phyloP scores from a whole-genome alignment of 345 rosid genomes.

The Cardamine occulta region DNA sequence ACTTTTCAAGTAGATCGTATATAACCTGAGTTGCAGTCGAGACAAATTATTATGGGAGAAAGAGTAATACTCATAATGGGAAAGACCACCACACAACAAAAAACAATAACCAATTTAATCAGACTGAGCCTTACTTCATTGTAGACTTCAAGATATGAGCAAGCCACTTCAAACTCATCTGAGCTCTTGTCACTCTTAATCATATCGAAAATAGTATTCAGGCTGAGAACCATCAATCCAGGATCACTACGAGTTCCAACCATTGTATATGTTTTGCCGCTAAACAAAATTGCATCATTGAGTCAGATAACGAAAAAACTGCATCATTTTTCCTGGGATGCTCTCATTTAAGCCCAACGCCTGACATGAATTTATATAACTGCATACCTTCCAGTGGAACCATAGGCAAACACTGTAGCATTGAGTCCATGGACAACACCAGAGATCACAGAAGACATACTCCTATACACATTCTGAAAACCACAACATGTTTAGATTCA shows the following conservation, averaged over 20 bases:
- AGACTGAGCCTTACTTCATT: conserved; percentile 66
- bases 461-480: conserved; percentile 69
- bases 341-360: not conserved
- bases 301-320: conserved; percentile 18
- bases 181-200: conserved; percentile 68
- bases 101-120: not conserved
- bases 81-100: conserved; percentile 1
- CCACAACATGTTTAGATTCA: conserved; percentile 31
- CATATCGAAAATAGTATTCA: conserved; percentile 80
- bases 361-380: conserved; percentile 9
- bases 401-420: conserved; percentile 93
- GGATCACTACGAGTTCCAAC: conserved; percentile 89
- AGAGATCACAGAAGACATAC: conserved; percentile 71
- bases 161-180: conserved; percentile 78
- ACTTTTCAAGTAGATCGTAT: conserved; percentile 90
- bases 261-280: conserved; percentile 97
- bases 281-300: conserved; percentile 34
- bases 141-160: conserved; percentile 97
- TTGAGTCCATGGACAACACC: conserved; percentile 95
- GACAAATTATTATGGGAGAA: not conserved
- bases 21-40: conserved; percentile 63
- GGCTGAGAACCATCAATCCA: conserved; percentile 96
- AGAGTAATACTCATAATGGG: not conserved
- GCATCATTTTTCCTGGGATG: conserved; percentile 9
- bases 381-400: conserved; percentile 95